Conservation (phyloP, 2,329 filamentous ascomycete species). For the Neocucurbitaria cava region DNA sequence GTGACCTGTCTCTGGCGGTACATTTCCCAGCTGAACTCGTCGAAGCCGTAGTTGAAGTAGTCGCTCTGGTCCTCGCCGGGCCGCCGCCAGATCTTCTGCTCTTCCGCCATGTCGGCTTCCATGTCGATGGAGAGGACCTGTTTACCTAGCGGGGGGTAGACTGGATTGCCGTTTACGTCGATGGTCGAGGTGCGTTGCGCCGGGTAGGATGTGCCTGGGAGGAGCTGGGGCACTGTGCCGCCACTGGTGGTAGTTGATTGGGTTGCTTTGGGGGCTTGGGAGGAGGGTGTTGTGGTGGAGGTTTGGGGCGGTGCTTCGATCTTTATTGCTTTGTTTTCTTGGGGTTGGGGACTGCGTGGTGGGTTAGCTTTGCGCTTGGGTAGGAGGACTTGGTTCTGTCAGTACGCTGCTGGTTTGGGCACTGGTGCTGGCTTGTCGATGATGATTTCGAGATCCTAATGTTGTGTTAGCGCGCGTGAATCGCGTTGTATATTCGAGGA, state of each 20-base stretch:
- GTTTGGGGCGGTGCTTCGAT: slow-evolving; percentile 42
- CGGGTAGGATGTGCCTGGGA: slow-evolving; percentile 59
- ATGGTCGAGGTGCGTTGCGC: slow-evolving; percentile 77
- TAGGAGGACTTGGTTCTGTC: neutral
- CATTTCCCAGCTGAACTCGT: slow-evolving; percentile 96
- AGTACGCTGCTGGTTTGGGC: slow-evolving; percentile 47
- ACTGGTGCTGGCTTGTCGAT: slow-evolving; percentile 55
- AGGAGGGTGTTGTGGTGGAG: slow-evolving; percentile 30
- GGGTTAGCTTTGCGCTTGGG: slow-evolving; percentile 24
- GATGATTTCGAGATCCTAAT: slow-evolving; percentile 61
- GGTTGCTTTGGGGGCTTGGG: slow-evolving; percentile 22
- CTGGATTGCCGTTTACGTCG: slow-evolving; percentile 82
- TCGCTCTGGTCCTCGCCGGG: slow-evolving; percentile 94
- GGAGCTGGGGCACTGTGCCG: slow-evolving; percentile 31
- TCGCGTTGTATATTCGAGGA: neutral
- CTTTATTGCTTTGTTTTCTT: slow-evolving; percentile 48
- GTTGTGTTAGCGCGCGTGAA: slow-evolving; percentile 32
- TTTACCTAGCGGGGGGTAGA: slow-evolving; percentile 76
- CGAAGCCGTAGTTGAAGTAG: slow-evolving; percentile 99
- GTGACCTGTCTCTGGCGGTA: slow-evolving; percentile 89
- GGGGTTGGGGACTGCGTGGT: slow-evolving; percentile 25
- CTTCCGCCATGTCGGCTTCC: slow-evolving; percentile 65
- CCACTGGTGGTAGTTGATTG: too few species aligned
- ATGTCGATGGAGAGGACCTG: slow-evolving; percentile 69
- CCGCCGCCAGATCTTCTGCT: slow-evolving; percentile 91